Evolutionary conservation across 345 rosid species (phyloP).

Genomic region (Corchorus olitorius): DNA sequence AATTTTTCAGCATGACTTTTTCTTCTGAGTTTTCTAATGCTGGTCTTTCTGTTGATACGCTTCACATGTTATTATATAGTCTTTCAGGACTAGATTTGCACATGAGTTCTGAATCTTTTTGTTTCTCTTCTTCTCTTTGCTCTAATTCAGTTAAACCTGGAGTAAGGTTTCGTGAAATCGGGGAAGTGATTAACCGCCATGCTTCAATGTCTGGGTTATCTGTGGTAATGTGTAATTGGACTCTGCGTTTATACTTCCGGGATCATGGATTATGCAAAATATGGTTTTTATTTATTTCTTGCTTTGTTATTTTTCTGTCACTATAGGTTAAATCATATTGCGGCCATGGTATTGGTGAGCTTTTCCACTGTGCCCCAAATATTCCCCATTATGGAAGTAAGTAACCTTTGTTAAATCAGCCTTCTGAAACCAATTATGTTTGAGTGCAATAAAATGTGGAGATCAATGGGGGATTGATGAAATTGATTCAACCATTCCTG

Average conservation of each 20-base stretch:
- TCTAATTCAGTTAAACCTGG: constrained; percentile 84
- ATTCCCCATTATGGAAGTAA: constrained; percentile 95
- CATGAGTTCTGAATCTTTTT: constrained; percentile 16
- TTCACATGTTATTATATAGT: background rate
- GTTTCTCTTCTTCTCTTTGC: background rate
- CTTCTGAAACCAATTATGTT: background rate
- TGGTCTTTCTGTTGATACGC: background rate
- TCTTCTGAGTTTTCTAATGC: background rate
- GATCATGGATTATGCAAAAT: background rate
- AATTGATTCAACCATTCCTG: background rate
- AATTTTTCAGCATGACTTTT: background rate
- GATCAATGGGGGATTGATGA: background rate
- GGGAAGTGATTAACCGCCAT: constrained; percentile 91
- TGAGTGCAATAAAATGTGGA: background rate
- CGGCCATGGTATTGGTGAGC: constrained; percentile 98
- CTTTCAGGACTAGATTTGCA: background rate
- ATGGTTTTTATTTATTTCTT: constrained; percentile 6
- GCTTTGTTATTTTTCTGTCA: constrained; percentile 8
- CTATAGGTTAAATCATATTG: constrained; percentile 88
- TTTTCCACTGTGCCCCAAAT: constrained; percentile 96
- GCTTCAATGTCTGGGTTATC: constrained; percentile 90
- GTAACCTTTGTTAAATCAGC: constrained; percentile 55
- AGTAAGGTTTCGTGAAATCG: constrained; percentile 87
- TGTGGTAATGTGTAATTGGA: constrained; percentile 61
- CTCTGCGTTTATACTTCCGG: background rate